phyloP scores from a whole-genome alignment of 2,329 filamentous ascomycete species.

The Lasiodiplodia sp. region DNA sequence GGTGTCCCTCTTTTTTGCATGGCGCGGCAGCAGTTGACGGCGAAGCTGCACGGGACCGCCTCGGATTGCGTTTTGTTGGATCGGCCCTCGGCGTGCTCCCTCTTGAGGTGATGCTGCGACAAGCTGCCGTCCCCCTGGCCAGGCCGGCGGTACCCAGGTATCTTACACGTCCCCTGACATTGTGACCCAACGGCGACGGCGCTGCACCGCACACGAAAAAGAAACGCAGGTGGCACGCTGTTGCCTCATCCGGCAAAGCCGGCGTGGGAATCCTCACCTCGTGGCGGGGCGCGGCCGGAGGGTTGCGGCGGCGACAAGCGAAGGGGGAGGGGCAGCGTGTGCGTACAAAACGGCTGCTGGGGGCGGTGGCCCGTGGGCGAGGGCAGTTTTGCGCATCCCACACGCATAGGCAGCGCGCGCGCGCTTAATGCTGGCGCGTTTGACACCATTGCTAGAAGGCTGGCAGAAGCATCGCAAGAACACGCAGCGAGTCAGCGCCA shows the following conservation, averaged over 20 bases:
- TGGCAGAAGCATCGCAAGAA: slow-evolving; percentile 19
- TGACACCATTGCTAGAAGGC: slow-evolving; percentile 6
- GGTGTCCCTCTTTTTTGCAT: slow-evolving; percentile 23
- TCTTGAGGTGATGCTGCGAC: neutral
- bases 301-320: neutral
- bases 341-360: neutral
- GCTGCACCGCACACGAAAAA: neutral
- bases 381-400: neutral
- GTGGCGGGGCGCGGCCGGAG: neutral
- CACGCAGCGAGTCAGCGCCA: slow-evolving; percentile 21
- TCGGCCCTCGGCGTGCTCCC: slow-evolving; percentile 1
- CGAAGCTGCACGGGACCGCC: slow-evolving; percentile 9
- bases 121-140: neutral
- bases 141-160: neutral
- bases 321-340: neutral
- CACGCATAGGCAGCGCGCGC: neutral
- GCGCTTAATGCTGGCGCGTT: slow-evolving; percentile 9
- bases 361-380: neutral
- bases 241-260: neutral
- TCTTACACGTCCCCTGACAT: neutral
- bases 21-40: neutral
- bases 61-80: slow-evolving; percentile 12
- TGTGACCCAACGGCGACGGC: neutral
- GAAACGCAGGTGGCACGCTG: neutral
- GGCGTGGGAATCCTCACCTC: neutral